Evolutionary conservation across 2,329 filamentous ascomycete species (phyloP).

Genomic region (Calonectria pauciramosa): DNA sequence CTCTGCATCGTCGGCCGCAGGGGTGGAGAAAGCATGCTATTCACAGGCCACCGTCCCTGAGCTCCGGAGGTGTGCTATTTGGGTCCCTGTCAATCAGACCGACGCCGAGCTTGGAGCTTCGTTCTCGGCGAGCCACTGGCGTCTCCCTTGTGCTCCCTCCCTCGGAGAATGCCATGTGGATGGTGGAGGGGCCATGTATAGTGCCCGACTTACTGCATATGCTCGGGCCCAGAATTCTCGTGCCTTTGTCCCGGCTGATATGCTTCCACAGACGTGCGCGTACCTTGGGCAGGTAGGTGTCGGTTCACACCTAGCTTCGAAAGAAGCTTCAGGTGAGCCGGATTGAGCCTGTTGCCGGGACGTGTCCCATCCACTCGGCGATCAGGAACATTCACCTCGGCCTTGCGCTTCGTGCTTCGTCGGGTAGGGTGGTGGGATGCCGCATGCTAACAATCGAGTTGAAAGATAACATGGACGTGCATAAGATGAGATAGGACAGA

Average conservation of each 20-base stretch:
- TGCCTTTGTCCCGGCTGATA: not conserved
- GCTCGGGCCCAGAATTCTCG: not conserved
- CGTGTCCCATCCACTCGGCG: not conserved
- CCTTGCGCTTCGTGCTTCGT: not conserved
- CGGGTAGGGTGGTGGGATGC: not conserved
- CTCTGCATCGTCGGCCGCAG: slow-evolving; percentile 40
- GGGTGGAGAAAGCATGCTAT: slow-evolving; percentile 34
- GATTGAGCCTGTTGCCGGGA: not conserved
- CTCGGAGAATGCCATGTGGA: slow-evolving; percentile 8
- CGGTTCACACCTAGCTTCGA: slow-evolving; percentile 1
- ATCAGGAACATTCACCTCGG: not conserved
- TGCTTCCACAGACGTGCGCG: not conserved
- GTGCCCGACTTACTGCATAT: not conserved
- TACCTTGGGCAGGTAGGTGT: not conserved
- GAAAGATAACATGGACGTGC: slow-evolving; percentile 16
- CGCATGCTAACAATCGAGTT: not conserved
- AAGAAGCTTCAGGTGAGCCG: not conserved
- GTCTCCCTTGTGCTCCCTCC: slow-evolving; percentile 1
- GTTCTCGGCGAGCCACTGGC: not conserved
- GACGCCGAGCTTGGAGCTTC: slow-evolving; percentile 21
- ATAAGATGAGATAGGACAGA: slow-evolving; percentile 2
- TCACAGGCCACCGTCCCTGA: not conserved
- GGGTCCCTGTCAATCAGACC: slow-evolving; percentile 34
- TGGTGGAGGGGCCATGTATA: slow-evolving; percentile 15
- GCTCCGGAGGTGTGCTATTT: not conserved